Conservation (phyloP, 2,329 filamentous ascomycete genomes). For the Aspergillus sp. region DNA sequence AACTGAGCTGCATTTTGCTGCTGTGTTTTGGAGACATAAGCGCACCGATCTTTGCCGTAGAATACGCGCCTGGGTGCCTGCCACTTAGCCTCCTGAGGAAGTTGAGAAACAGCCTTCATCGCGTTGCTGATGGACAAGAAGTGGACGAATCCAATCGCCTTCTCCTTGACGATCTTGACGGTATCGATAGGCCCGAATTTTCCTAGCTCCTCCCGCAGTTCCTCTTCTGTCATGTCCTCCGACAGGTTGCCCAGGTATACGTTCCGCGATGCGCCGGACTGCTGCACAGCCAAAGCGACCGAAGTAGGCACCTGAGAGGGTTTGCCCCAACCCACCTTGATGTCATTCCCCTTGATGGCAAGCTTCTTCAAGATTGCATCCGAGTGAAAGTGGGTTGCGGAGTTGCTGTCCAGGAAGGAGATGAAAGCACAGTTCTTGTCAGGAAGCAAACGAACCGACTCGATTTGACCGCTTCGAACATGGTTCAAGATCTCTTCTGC, state of each 20-base stretch:
- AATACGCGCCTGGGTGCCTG: constrained; percentile 92
- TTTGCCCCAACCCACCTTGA: constrained; percentile 99
- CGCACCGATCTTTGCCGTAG: constrained; percentile 97
- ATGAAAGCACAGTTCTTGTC: constrained; percentile 99
- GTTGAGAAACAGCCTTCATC: constrained; percentile 94
- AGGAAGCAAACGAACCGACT: constrained; percentile 93
- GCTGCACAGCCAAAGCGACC: constrained; percentile 94
- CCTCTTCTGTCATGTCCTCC: constrained; percentile 87
- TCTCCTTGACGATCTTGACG: constrained; percentile 95
- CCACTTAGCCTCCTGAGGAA: constrained; percentile 96
- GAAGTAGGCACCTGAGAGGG: constrained; percentile 97
- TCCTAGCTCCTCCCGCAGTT: constrained; percentile 88
- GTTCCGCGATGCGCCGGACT: constrained; percentile 93
- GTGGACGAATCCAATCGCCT: constrained; percentile 96
- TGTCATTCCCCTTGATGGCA: constrained; percentile 96
- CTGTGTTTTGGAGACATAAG: constrained; percentile 98
- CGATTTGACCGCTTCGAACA: constrained; percentile 95
- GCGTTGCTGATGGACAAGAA: constrained; percentile 97
- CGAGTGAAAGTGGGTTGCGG: constrained; percentile 97
- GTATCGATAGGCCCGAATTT: constrained; percentile 98
- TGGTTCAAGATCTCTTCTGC: constrained; percentile 96
- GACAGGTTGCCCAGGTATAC: constrained; percentile 93
- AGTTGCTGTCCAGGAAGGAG: constrained; percentile 96
- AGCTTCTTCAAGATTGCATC: constrained; percentile 99
- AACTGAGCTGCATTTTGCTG: constrained; percentile 99